A percentile compares a stretch with the other conserved stretches of the same genome.
Evolutionary conservation across 1,139 yeast species (phyloP).

Genomic region (Diutina mesorugosa): DNA sequence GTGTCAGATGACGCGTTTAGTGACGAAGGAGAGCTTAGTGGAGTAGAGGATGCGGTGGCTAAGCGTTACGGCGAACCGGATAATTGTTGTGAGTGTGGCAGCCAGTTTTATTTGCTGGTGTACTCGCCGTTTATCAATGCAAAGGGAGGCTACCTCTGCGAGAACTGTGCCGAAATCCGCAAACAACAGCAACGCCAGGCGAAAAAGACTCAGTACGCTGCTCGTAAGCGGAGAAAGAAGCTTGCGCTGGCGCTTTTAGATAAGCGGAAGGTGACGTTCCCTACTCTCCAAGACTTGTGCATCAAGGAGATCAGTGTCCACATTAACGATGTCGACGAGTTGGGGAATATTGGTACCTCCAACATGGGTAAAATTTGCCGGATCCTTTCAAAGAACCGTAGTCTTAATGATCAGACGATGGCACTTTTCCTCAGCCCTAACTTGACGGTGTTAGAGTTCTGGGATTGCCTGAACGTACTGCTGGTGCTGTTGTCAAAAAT

Average conservation of each 20-base stretch:
- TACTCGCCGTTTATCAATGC: conserved; percentile 42
- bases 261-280: conserved; percentile 36
- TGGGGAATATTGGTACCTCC: conserved; percentile 65
- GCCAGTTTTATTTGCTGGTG: conserved; percentile 45
- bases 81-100: conserved; percentile 47
- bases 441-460: conserved; percentile 48
- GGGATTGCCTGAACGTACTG: conserved; percentile 85
- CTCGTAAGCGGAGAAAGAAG: conserved; percentile 62
- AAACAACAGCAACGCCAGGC: conserved; percentile 30
- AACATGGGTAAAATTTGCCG: conserved; percentile 52
- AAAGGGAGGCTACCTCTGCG: conserved; percentile 52
- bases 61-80: conserved; percentile 35
- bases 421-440: conserved; percentile 57
- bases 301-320: conserved; percentile 56
- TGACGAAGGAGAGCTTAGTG: conserved; percentile 9
- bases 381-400: conserved; percentile 71
- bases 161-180: conserved; percentile 41
- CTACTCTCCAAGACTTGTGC: conserved; percentile 73
- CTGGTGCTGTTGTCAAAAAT: conserved; percentile 54
- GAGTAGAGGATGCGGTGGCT: conserved; percentile 6
- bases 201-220: conserved; percentile 41
- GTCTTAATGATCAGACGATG: conserved; percentile 59
- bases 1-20: conserved; percentile 15
- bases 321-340: conserved; percentile 63
- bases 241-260: conserved; percentile 78